These are phyloP conservation scores for Coemansia sp. DNA, from an alignment of 192 early-diverging fungal genomes.

Conservation along the genomic window DNA sequence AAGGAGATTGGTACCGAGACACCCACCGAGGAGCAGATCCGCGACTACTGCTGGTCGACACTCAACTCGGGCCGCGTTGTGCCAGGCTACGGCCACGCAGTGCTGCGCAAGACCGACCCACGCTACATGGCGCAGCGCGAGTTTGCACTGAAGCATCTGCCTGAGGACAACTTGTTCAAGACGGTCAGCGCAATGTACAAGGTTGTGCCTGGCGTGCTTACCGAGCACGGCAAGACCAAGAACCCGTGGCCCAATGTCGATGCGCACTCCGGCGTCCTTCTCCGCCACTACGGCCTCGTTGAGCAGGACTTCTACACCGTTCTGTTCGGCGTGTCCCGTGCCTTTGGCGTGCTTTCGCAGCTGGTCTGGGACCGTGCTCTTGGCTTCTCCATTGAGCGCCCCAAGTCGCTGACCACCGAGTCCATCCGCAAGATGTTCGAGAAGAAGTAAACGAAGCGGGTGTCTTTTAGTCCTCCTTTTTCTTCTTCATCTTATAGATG, in stretches of 20 bases:
- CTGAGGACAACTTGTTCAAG: conserved; percentile 95
- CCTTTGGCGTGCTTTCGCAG: conserved; percentile 92
- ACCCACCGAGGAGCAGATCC: conserved; percentile 90
- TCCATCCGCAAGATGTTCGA: conserved; percentile 86
- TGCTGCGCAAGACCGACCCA: conserved; percentile 95
- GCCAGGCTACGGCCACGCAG: conserved; percentile 98
- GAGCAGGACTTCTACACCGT: conserved; percentile 99
- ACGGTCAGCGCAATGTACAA: conserved; percentile 96
- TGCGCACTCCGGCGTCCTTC: conserved; percentile 96
- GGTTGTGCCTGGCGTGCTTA: conserved; percentile 92
- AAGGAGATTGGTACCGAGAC: conserved; percentile 80
- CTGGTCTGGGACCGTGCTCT: conserved; percentile 98
- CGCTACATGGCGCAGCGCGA: conserved; percentile 98
- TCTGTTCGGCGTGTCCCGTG: conserved; percentile 97
- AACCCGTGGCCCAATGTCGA: conserved; percentile 99
- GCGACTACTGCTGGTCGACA: conserved; percentile 95
- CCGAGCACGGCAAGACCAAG: conserved; percentile 99
- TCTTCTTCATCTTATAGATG: neutral
- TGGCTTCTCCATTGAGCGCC: conserved; percentile 91
- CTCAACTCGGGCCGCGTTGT: conserved; percentile 96
- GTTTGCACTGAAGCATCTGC: conserved; percentile 98
- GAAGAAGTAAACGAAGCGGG: conserved; percentile 30
- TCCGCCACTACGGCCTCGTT: conserved; percentile 93
- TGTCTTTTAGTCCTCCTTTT: neutral
- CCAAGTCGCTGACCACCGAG: conserved; percentile 88